Evolutionary conservation across 208 protist species (phyloP).

Genomic region (Leishmania braziliensis): DNA sequence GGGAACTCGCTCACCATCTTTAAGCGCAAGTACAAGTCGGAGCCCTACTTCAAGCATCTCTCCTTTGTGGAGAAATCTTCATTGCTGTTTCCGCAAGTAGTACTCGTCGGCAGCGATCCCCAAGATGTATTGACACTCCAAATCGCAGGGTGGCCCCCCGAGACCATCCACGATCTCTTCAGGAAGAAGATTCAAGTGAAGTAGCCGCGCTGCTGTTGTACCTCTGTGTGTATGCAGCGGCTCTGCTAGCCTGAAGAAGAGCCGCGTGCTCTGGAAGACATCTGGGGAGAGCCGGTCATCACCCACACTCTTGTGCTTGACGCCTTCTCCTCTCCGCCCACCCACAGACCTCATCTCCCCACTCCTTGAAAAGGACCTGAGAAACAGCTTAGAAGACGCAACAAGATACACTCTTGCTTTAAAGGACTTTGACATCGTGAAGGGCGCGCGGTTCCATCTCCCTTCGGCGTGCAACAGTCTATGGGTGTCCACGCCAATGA

Average conservation of each 20-base stretch:
- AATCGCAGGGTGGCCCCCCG: constrained; percentile 37
- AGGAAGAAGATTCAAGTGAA: constrained; percentile 31
- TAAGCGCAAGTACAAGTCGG: constrained; percentile 4
- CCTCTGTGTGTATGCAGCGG: not conserved
- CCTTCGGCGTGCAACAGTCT: no score
- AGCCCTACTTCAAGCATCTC: constrained; percentile 29
- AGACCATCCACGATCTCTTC: constrained; percentile 39
- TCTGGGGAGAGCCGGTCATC: not conserved
- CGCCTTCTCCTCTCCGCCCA: not conserved
- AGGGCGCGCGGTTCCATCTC: no score
- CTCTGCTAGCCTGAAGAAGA: not conserved
- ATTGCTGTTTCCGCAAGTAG: constrained; percentile 16
- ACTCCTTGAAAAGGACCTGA: no score
- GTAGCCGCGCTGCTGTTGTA: not conserved
- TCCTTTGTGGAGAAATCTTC: constrained; percentile 15
- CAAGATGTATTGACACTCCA: constrained; percentile 23
- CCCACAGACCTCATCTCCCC: not conserved
- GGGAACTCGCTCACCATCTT: constrained; percentile 7
- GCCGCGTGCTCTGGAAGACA: not conserved
- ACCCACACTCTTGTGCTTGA: not conserved
- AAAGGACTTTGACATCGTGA: not conserved
- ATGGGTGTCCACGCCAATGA: no score
- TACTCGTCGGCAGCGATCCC: constrained; percentile 20
- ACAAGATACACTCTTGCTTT: no score
- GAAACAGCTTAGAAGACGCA: no score